Evolutionary conservation across 345 rosid genomes (phyloP).

Genomic region (Aurinia saxatilis): DNA sequence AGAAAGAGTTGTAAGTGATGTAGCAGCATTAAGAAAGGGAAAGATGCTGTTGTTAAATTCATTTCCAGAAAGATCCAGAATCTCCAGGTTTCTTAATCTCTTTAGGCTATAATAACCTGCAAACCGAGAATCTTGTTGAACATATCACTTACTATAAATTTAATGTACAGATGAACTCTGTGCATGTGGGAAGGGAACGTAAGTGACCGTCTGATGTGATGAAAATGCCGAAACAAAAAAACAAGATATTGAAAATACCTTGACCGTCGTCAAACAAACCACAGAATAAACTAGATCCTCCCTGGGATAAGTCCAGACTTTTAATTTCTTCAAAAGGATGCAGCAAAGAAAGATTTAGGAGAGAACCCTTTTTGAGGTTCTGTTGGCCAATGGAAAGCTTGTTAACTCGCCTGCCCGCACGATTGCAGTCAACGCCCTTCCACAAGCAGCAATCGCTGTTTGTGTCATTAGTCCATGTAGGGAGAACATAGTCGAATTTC

Average conservation of each 20-base stretch:
- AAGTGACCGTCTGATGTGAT: too few species aligned
- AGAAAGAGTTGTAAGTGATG: not conserved
- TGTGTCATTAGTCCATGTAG: slow-evolving; percentile 4
- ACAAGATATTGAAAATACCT: not conserved
- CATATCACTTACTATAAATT: too few species aligned
- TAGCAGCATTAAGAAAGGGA: not conserved
- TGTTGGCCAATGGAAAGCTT: not conserved
- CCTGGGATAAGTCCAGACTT: not conserved
- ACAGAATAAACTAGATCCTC: not conserved
- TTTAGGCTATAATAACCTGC: not conserved
- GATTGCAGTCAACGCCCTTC: not conserved
- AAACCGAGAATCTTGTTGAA: not conserved
- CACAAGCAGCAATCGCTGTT: slow-evolving; percentile 1
- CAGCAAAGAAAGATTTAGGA: not conserved
- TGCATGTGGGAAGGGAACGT: too few species aligned
- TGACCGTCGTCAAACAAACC: not conserved
- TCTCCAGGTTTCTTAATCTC: not conserved
- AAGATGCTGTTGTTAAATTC: not conserved
- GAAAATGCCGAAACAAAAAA: too few species aligned
- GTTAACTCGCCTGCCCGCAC: not conserved
- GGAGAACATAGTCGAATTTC: not conserved
- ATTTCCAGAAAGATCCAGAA: not conserved
- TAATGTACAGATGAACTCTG: too few species aligned
- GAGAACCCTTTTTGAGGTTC: not conserved
- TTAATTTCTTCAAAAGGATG: too few species aligned